Evolutionary conservation across 768 basidiomycete species (phyloP), one percentile per base, ranked within the genome.

Genomic region (Termitomyces sp.): DNA sequence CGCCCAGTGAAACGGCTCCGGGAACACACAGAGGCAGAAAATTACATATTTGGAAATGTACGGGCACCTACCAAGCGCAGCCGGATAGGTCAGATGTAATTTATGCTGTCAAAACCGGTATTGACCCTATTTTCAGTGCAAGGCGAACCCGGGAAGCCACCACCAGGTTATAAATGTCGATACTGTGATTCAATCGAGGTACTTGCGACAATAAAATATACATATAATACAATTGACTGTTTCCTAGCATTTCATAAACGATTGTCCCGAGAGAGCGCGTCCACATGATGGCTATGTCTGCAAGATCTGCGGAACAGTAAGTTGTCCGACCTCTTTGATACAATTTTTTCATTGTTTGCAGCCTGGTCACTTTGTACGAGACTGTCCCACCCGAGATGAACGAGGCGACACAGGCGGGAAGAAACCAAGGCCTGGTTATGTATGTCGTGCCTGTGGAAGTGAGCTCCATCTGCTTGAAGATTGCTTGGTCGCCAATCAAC

Each of bases 381-480:
- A 96, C 66, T 96, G 93, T 70, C 93, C 95, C 1, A 85, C 86
- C 10, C 82, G 80, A 66, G 78, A 88, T 61, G 84, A 84, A 22
- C 74, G 81, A 4, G 91, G 90, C 12, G 90, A 93, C 65, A 92
- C 90, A 1, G 90, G 90, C 14, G 89, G 90, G 9, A 80, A 77
- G 43, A 90, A 90, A 64, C 92, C 93, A 7, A 88, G 80, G 47
- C 79, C 85, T 57, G 92, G 90, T 52, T 98, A 98, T 63, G 81
- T 90, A 12, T 98, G 95, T 71, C 81, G 91, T 38, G 92, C 93
- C 1, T 98, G 95, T 68, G 93, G 88, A 38, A 91, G 88, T 64
- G 87, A 88, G 57, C 72, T 77, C 6, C 96, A 98, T 72, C 90
- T 83, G 63, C 79, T 98, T 48, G 84, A 91, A 46, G 94, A 98